Conservation (phyloP, 163 green algal species). For the Volvox carteri region DNA sequence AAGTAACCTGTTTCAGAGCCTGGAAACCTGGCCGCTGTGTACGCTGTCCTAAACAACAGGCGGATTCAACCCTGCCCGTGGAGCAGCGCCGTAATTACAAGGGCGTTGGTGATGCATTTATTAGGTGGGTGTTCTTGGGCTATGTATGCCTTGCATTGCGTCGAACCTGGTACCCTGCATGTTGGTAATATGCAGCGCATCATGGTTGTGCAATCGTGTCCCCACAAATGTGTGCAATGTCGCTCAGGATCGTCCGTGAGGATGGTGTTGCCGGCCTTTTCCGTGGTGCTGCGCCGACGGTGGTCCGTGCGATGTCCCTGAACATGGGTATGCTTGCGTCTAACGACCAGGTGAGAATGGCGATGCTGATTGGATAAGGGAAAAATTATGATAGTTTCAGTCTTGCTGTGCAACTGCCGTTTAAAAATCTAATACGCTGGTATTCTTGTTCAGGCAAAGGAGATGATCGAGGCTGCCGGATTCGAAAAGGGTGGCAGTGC, state of each 20-base stretch:
- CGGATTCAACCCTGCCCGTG: constrained; percentile 92
- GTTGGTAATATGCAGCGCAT: no score
- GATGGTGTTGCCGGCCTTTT: constrained; percentile 96
- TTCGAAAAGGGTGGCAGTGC: constrained; percentile 76
- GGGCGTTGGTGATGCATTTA: constrained; percentile 78
- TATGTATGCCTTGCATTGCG: no score
- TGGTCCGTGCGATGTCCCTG: constrained; percentile 97
- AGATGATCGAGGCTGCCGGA: constrained; percentile 86
- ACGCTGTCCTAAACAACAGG: constrained; percentile 60
- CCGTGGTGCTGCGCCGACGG: constrained; percentile 94
- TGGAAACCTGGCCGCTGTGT: no score
- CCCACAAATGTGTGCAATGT: no score
- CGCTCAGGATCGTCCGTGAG: constrained; percentile 93
- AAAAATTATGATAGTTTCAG: no score
- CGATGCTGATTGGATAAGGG: no score
- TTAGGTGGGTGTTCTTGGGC: constrained; percentile 53
- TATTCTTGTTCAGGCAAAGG: constrained; percentile 89
- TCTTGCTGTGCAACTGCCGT: no score
- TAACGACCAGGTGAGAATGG: constrained; percentile 97
- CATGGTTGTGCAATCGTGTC: no score
- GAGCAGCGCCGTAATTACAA: constrained; percentile 98
- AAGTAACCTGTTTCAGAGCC: no score
- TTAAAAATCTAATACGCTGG: no score
- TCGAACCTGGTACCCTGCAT: no score
- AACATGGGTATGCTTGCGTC: constrained; percentile 99